These are phyloP conservation scores for Cryptomeria japonica DNA, from an alignment of 75 land plant species.

Conservation along the genomic window DNA sequence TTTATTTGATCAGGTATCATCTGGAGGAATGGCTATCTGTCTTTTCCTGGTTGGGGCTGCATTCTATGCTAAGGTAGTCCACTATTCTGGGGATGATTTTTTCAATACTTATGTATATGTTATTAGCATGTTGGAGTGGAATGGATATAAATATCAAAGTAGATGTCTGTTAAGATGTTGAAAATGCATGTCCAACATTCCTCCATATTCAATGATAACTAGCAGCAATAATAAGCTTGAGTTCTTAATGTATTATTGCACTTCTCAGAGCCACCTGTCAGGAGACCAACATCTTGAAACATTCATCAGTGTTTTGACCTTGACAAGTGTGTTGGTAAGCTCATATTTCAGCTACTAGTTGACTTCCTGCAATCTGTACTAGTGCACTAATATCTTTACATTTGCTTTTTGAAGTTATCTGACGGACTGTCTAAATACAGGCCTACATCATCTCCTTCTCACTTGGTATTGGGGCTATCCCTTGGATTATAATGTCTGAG, in stretches of 20 bases:
- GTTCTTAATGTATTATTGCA: not conserved
- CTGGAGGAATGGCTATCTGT: conserved; percentile 11
- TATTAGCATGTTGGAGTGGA: not conserved
- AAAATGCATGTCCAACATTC: not conserved
- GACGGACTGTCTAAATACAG: conserved; percentile 13
- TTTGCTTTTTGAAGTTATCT: not conserved
- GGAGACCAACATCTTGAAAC: conserved; percentile 1
- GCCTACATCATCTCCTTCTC: conserved; percentile 38
- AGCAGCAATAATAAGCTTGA: not conserved
- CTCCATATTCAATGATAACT: not conserved
- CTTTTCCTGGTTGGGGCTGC: conserved; percentile 7
- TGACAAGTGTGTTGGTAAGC: not conserved
- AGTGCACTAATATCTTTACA: not conserved
- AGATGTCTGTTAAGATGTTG: not conserved
- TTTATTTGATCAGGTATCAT: not conserved
- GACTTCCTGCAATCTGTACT: not conserved
- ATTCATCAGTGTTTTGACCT: conserved; percentile 8
- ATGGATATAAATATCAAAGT: no score
- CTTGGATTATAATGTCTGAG: conserved; percentile 84
- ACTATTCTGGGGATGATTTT: not conserved
- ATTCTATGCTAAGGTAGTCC: conserved; percentile 8
- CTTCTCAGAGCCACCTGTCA: not conserved
- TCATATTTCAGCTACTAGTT: not conserved
- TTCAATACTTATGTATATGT: not conserved
- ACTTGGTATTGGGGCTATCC: conserved; percentile 71